phyloP scores from a whole-genome alignment of 352 stramenopile genomes.

The Phytophthora pini region DNA sequence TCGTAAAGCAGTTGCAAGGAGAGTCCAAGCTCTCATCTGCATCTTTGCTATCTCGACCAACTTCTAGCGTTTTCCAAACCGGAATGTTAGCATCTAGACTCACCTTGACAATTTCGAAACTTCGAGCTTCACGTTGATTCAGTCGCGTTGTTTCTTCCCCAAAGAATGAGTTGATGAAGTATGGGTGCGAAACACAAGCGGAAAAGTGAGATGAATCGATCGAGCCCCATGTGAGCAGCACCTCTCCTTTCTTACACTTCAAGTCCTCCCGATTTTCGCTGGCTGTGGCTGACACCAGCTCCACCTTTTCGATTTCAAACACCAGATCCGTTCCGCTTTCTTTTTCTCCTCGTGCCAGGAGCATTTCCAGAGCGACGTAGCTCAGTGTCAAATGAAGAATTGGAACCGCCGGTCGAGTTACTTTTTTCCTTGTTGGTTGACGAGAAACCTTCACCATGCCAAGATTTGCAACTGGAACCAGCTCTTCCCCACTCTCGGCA shows the following conservation, averaged over 20 bases:
- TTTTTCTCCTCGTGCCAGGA: slow-evolving; percentile 40
- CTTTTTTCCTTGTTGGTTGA: slow-evolving; percentile 46
- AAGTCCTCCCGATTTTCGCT: slow-evolving; percentile 33
- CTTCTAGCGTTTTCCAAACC: slow-evolving; percentile 68
- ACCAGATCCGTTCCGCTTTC: slow-evolving; percentile 53
- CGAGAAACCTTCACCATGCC: slow-evolving; percentile 74
- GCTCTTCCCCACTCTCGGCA: slow-evolving; percentile 43
- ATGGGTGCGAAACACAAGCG: slow-evolving; percentile 76
- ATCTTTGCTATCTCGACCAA: neutral
- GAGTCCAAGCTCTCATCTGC: slow-evolving; percentile 15
- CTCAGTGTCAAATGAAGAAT: slow-evolving; percentile 62
- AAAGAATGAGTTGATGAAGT: slow-evolving; percentile 80
- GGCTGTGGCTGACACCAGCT: slow-evolving; percentile 47
- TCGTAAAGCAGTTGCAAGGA: slow-evolving; percentile 44
- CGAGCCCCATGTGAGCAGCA: slow-evolving; percentile 54
- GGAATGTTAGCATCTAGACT: slow-evolving; percentile 67
- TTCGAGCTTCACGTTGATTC: slow-evolving; percentile 56
- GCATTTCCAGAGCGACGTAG: slow-evolving; percentile 60
- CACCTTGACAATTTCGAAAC: slow-evolving; percentile 77
- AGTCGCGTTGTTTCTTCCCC: slow-evolving; percentile 54
- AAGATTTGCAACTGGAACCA: slow-evolving; percentile 85
- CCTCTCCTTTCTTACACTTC: slow-evolving; percentile 41
- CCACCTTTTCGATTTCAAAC: slow-evolving; percentile 76
- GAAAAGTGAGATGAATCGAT: slow-evolving; percentile 47
- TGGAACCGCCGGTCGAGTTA: slow-evolving; percentile 65